These are phyloP conservation scores for Ophiobolus disseminans DNA, from an alignment of 2,329 filamentous ascomycete species.

Conservation along the genomic window DNA sequence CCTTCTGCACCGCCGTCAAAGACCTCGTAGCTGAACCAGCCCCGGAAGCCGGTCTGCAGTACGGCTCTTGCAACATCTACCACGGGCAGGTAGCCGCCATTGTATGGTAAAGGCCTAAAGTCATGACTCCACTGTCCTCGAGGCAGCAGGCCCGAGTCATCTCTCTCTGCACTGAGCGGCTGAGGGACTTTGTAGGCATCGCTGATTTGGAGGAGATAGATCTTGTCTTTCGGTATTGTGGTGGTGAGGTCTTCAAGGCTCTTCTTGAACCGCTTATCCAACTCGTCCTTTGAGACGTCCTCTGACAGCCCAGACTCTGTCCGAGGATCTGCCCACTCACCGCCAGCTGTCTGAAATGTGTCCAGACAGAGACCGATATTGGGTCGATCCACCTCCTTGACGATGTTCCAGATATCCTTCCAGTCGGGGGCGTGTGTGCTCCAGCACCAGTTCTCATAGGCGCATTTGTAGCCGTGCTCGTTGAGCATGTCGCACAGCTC, in stretches of 20 bases:
- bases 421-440: conserved; percentile 72
- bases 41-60: conserved; percentile 69
- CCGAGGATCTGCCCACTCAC: conserved; percentile 76
- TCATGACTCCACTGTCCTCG: conserved; percentile 75
- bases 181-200: conserved; percentile 72
- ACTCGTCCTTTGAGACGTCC: conserved; percentile 51
- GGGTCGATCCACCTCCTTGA: conserved; percentile 64
- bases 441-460: conserved; percentile 88
- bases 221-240: conserved; percentile 71
- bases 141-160: conserved; percentile 64
- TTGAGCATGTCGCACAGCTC: conserved; percentile 64
- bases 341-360: conserved; percentile 76
- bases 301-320: conserved; percentile 67
- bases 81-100: conserved; percentile 74
- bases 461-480: conserved; percentile 65
- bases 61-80: conserved; percentile 70
- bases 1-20: conserved; percentile 68
- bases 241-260: conserved; percentile 64
- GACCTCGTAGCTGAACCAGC: conserved; percentile 73
- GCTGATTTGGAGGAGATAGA: conserved; percentile 76
- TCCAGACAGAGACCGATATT: conserved; percentile 80
- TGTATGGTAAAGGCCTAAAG: conserved; percentile 71
- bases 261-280: conserved; percentile 59
- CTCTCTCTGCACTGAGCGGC: conserved; percentile 60
- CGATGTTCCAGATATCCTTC: conserved; percentile 74